A percentile compares a stretch with the other conserved stretches of the same genome.
Evolutionary conservation across 352 stramenopile species (phyloP).

Genomic region (Phytophthora podocarpi): DNA sequence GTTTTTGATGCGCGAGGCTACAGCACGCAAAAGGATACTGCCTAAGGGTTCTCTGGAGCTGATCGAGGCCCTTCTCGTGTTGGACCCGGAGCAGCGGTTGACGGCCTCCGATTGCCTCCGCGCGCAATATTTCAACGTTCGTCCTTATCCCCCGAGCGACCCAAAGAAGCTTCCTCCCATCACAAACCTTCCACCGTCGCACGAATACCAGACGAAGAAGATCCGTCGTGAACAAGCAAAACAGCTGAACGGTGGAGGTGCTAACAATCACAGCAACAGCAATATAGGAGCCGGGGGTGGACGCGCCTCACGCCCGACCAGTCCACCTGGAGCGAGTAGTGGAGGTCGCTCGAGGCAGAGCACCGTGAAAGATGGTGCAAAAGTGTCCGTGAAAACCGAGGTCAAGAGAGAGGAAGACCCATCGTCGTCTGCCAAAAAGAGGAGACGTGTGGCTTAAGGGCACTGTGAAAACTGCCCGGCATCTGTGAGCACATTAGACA

Average conservation of each 20-base stretch:
- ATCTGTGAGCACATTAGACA: constrained; percentile 11
- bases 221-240: constrained; percentile 87
- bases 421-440: constrained; percentile 52
- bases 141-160: constrained; percentile 67
- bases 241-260: constrained; percentile 53
- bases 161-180: constrained; percentile 71
- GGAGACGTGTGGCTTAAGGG: constrained; percentile 55
- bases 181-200: constrained; percentile 75
- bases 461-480: background rate
- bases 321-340: constrained; percentile 20
- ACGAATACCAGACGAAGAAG: constrained; percentile 92
- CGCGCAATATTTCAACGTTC: constrained; percentile 93
- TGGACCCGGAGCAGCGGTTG: constrained; percentile 94
- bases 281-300: constrained; percentile 34
- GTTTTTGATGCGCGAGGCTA: constrained; percentile 79
- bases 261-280: constrained; percentile 40
- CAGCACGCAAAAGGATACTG: constrained; percentile 75
- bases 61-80: constrained; percentile 93
- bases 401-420: constrained; percentile 36
- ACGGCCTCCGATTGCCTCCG: constrained; percentile 93
- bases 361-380: constrained; percentile 17
- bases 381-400: constrained; percentile 37
- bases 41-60: constrained; percentile 91
- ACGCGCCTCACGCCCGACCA: constrained; percentile 25
- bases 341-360: constrained; percentile 25